These are phyloP conservation scores for Venturia aucupariae DNA, from an alignment of 2,329 filamentous ascomycete species.

Conservation along the genomic window DNA sequence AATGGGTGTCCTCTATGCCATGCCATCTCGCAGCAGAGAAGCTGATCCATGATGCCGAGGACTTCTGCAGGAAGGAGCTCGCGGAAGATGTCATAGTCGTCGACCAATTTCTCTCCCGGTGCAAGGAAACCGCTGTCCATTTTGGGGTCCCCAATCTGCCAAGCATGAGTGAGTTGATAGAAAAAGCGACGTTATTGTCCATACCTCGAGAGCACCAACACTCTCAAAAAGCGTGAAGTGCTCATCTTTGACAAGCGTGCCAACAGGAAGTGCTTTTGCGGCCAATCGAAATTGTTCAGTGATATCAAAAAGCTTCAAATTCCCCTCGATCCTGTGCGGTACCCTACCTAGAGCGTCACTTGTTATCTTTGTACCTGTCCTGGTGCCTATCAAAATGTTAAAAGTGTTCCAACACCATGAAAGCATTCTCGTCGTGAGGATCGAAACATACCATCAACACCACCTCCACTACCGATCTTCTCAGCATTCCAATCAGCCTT, in stretches of 20 bases:
- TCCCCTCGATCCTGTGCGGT: constrained; percentile 14
- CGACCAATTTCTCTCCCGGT: constrained; percentile 71
- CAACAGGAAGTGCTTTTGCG: constrained; percentile 57
- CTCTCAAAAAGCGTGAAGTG: constrained; percentile 91
- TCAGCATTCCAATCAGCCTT: neutral
- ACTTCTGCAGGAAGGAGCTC: constrained; percentile 67
- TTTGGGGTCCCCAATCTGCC: constrained; percentile 94
- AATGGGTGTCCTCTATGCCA: constrained; percentile 96
- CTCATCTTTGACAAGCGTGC: constrained; percentile 87
- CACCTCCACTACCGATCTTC: neutral
- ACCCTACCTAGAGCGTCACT: neutral
- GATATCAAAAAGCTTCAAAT: constrained; percentile 41
- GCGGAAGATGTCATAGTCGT: constrained; percentile 65
- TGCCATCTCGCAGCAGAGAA: constrained; percentile 87
- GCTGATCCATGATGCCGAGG: constrained; percentile 86
- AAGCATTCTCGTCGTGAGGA: neutral
- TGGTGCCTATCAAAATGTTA: neutral
- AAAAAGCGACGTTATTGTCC: neutral
- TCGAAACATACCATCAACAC: neutral
- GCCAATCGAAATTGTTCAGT: constrained; percentile 46
- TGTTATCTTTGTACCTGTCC: neutral
- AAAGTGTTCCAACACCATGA: neutral
- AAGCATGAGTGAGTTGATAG: neutral
- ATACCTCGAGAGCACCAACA: constrained; percentile 70
- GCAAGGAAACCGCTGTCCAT: constrained; percentile 91